phyloP scores from a whole-genome alignment of 78 protist genomes.

The Dictyostelium discoideum region DNA sequence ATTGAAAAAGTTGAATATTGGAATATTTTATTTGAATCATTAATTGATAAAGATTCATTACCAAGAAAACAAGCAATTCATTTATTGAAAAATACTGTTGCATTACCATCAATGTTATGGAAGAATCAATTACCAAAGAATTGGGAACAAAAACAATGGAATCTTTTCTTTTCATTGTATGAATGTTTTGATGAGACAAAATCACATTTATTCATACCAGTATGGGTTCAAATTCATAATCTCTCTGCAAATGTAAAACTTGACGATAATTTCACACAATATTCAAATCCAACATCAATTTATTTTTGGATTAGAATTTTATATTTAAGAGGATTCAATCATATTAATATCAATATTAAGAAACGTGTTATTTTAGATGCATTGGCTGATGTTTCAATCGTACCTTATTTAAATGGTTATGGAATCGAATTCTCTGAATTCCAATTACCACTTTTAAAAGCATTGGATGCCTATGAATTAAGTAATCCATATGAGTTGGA shows the following conservation, averaged over 20 bases:
- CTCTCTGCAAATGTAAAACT: not conserved
- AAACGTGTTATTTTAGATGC: conserved; percentile 50
- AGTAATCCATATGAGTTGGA: not conserved
- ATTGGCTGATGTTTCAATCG: not conserved
- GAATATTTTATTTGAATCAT: conserved; percentile 6
- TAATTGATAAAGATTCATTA: conserved; percentile 62
- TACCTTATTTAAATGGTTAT: not conserved
- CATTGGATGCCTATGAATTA: conserved; percentile 28
- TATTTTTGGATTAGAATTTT: conserved; percentile 41
- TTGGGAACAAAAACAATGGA: conserved; percentile 60
- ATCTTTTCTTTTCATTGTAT: conserved; percentile 35
- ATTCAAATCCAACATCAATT: not conserved
- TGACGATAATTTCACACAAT: too few relatives aligned
- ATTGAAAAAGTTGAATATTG: not conserved
- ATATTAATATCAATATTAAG: conserved; percentile 44
- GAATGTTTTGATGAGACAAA: conserved; percentile 69
- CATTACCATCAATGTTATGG: conserved; percentile 30
- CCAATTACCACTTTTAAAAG: not conserved
- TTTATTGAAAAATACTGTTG: conserved; percentile 22
- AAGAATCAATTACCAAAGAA: not conserved
- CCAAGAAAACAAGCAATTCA: conserved; percentile 63
- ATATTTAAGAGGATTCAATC: conserved; percentile 48
- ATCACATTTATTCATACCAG: conserved; percentile 70
- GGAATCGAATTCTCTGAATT: not conserved
- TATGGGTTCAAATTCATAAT: conserved; percentile 47